Evolutionary conservation across 2,329 filamentous ascomycete species (phyloP).

Genomic region (Scedosporium dehoogii): DNA sequence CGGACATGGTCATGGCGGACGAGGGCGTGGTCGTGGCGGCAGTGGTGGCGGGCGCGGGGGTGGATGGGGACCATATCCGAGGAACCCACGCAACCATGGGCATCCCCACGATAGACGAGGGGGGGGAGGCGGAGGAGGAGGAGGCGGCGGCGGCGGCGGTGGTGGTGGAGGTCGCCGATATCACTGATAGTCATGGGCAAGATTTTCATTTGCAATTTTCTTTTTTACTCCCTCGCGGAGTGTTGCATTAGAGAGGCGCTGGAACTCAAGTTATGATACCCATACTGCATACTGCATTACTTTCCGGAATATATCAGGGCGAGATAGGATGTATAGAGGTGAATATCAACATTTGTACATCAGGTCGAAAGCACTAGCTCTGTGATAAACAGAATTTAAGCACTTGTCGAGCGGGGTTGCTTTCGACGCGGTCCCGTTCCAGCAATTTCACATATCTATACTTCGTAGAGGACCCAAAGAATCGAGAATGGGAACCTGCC

Average conservation of each 20-base stretch:
- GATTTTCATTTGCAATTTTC: not conserved
- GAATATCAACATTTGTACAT: not conserved
- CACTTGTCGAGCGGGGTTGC: too few relatives aligned
- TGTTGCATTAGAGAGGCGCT: constrained; percentile 1
- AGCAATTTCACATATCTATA: too few relatives aligned
- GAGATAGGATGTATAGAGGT: not conserved
- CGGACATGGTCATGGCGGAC: constrained; percentile 11
- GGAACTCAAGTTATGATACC: not conserved
- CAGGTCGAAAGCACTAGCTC: not conserved
- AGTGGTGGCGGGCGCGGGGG: constrained; percentile 11
- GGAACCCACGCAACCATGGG: constrained; percentile 1
- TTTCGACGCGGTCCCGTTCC: too few relatives aligned
- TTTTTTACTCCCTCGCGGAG: not conserved
- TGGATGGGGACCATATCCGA: constrained; percentile 4
- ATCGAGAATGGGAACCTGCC: too few relatives aligned
- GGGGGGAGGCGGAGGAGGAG: constrained; percentile 16
- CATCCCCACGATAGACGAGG: constrained; percentile 9
- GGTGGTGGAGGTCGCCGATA: constrained; percentile 5
- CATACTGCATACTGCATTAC: not conserved
- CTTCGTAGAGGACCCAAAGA: too few relatives aligned
- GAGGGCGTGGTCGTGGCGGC: constrained; percentile 15
- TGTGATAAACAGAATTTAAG: too few relatives aligned
- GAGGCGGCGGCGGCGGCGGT: constrained; percentile 11
- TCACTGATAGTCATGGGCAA: not conserved
- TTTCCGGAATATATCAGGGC: not conserved